Base-by-base conservation (phyloP, 2,329 filamentous ascomycete genomes). In the Trichoderma endophyticum region DNA sequence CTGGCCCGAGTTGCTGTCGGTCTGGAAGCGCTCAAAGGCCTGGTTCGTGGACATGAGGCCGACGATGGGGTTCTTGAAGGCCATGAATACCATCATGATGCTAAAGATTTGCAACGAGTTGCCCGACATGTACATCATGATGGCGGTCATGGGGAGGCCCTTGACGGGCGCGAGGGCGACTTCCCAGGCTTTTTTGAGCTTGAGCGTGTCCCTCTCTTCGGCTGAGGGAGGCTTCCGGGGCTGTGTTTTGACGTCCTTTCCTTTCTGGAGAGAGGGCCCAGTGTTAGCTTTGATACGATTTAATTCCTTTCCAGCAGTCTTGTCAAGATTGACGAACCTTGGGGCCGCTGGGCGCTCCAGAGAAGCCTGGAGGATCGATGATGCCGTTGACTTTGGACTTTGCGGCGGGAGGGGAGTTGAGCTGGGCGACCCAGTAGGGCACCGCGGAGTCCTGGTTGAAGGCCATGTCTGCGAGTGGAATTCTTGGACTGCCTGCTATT, bases 51-150 rank as follows among this genome's bases (percentile, higher is more conserved):
- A 89, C 73, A 97, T 83, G 60, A 98, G 84, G 39, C 95, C 96
- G 82, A 93, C 89, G 73, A 99, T 88, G 11, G 96, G 96, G 76
- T 93, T 97, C 86, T 98, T 98, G 88, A 99, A 99, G 60, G 97
- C 91, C 92, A 98, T 98, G 78, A 95, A 95, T 21, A 98, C 95
- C 95, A 98, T 99, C 94, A 98, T 98, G 83, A 99, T 98, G 83
- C 93, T 97, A 86, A 99, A 99, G 76, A 99, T 98, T 81, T 99
- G 96, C 61, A 99, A 89, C 73, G 93, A 94, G 84, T 98, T 99
- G 78, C 96, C 96, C 36, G 95, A 97, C 96, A 99, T 99, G 88
- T 99, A 99, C 94, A 98, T 98, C 91, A 98, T 98, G 81, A 99
- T 95, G 74, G 92, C 95, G 71, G 97, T 98, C 96, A 99, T 99